phyloP scores from a whole-genome alignment of 306 rosid genomes.

The Castanopsis chinensis region DNA sequence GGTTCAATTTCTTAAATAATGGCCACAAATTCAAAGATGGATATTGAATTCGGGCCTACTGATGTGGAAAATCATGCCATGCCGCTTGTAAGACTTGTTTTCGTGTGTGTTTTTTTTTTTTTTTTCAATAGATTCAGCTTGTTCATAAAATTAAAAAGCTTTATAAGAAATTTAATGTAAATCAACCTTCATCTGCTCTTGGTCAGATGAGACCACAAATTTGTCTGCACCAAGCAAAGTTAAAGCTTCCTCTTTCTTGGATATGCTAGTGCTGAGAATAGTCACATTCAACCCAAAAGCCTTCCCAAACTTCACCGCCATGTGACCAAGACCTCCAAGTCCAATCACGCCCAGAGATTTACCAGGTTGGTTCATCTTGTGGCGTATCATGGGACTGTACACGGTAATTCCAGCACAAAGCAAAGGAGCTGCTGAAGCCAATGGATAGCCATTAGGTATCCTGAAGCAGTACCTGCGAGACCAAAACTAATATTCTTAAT shows the following conservation, averaged over 20 bases:
- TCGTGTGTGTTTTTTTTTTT: too few relatives aligned
- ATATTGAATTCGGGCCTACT: too few relatives aligned
- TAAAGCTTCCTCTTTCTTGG: constrained; percentile 81
- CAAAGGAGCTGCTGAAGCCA: constrained; percentile 87
- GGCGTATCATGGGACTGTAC: constrained; percentile 78
- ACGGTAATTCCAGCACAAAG: constrained; percentile 93
- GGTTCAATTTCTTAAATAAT: too few relatives aligned
- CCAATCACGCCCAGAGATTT: constrained; percentile 86
- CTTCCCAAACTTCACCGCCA: constrained; percentile 85
- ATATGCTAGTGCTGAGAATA: constrained; percentile 68
- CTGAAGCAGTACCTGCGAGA: constrained; percentile 63
- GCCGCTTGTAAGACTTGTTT: background rate
- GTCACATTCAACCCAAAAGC: constrained; percentile 76
- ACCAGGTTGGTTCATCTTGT: constrained; percentile 84
- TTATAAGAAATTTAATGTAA: background rate
- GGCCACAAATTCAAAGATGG: too few relatives aligned
- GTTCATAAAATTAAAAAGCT: constrained; percentile 7
- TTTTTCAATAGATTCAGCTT: too few relatives aligned
- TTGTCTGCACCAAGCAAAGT: constrained; percentile 65
- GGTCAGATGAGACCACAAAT: constrained; percentile 71
- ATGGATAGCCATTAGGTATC: constrained; percentile 69
- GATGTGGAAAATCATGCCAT: background rate
- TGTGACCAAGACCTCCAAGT: constrained; percentile 90
- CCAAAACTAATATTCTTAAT: background rate
- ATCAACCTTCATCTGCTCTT: constrained; percentile 61